A percentile compares a stretch with the other conserved stretches of the same genome.
These are phyloP conservation scores for Draba incana DNA, from an alignment of 345 rosid species.

Conservation along the genomic window DNA sequence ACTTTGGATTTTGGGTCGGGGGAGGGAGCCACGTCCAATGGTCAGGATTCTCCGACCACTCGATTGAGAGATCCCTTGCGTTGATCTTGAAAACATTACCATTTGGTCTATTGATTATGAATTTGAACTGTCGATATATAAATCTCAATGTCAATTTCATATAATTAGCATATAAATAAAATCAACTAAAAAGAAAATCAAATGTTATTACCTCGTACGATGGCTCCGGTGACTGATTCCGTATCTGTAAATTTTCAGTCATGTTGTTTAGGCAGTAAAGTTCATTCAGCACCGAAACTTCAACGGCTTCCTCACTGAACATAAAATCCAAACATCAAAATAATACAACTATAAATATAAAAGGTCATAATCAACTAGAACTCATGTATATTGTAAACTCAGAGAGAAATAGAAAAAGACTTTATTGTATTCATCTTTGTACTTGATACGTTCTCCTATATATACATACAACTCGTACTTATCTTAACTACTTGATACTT, in stretches of 20 bases:
- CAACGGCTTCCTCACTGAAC: constrained; percentile 6
- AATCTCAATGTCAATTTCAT: not conserved
- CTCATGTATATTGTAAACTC: too few species aligned
- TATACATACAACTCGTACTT: too few species aligned
- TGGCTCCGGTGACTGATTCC: not conserved
- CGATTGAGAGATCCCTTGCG: constrained; percentile 52
- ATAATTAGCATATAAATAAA: not conserved
- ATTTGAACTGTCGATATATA: constrained; percentile 2
- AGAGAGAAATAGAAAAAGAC: too few species aligned
- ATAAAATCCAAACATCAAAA: not conserved
- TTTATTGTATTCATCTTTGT: too few species aligned
- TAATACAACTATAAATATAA: not conserved
- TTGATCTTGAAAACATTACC: constrained; percentile 52
- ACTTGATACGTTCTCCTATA: too few species aligned
- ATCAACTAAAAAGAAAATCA: constrained; percentile 1
- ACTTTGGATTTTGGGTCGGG: constrained; percentile 35
- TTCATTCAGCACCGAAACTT: not conserved
- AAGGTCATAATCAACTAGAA: not conserved
- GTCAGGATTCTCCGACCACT: constrained; percentile 46
- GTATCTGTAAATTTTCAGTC: not conserved
- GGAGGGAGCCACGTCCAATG: constrained; percentile 58
- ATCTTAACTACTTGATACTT: too few species aligned
- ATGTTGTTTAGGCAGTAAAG: not conserved
- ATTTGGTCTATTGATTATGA: constrained; percentile 34
- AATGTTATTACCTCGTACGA: not conserved